Evolutionary conservation across 2,329 filamentous ascomycete species (phyloP), one percentile per base, ranked within the genome.

Genomic region (Trichothecium sympodiale): DNA sequence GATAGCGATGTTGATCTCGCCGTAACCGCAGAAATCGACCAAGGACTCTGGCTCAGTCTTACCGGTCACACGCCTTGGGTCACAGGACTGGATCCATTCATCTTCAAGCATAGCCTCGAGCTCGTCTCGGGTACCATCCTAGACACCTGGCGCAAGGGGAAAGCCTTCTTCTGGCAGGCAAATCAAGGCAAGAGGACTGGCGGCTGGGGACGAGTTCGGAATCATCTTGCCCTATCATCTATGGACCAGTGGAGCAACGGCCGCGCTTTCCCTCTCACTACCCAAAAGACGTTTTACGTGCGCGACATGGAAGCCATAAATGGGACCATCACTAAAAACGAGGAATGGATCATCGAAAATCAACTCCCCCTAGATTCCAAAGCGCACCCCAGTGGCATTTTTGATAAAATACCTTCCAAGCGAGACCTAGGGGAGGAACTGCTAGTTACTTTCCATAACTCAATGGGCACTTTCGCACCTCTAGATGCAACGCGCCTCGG

Each of bases 71-170:
- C 58, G 5, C 60, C 66, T 6, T 67, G 82, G 34, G 71, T 78
- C 1, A 74, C 67, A 0, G 75, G 74, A 2, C 55, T 80, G 3
- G 72, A 80, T 43, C 70, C 67, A 0, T 79, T 80, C 43, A 45
- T 38, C 13, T 27, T 56, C 17, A 38, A 53, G 4, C 32, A 58
- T 37, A 38, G 49, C 28, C 29, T 48, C 34, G 18, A 42, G 17
- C 18, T 25, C 28, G 16, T 51, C 41, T 36, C 32, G 31, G 35
- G 55, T 44, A 23, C 52, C 8, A 43, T 42, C 3, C 48, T 75
- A 8, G 51, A 47, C 2, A 81, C 76, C 1, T 64, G 50, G 29
- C 71, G 77, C 42, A 69, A 72, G 28, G 77, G 76, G 23, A 69
- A 62, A 5, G 78, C 75, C 5, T 55, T 50, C 20, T 82, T 76